These are phyloP conservation scores for Coelastrella sp. DNA, from an alignment of 139 green algal genomes.

Conservation along the genomic window DNA sequence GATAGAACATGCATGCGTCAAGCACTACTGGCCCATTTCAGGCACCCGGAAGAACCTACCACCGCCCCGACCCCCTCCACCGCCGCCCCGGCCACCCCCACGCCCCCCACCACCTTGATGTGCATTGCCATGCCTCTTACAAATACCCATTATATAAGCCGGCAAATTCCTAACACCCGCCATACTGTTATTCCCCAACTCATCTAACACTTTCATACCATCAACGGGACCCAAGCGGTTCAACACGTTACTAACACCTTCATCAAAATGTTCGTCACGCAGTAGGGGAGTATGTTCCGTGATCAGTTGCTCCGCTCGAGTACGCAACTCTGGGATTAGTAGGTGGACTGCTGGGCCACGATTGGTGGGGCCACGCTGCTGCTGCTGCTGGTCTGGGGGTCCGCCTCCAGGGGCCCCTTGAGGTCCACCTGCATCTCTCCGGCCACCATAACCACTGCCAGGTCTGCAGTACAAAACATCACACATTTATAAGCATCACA, in stretches of 20 bases:
- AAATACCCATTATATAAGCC: conserved; percentile 60
- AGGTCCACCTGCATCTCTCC: neutral
- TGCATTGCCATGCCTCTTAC: conserved; percentile 33
- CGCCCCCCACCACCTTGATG: too few species aligned
- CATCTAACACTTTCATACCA: conserved; percentile 45
- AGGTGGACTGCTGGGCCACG: conserved; percentile 21
- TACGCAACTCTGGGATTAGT: conserved; percentile 4
- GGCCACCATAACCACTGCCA: neutral
- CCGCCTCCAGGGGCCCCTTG: neutral
- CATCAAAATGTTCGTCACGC: conserved; percentile 41
- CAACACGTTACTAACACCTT: conserved; percentile 25
- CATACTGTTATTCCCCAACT: conserved; percentile 52
- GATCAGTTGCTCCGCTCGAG: conserved; percentile 10
- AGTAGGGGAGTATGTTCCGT: conserved; percentile 1
- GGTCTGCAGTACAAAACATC: neutral
- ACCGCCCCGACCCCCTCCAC: too few species aligned
- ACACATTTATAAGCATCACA: too few species aligned
- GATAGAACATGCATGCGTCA: too few species aligned
- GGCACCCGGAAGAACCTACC: too few species aligned
- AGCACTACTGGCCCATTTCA: too few species aligned
- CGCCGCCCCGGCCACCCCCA: too few species aligned
- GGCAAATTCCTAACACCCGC: conserved; percentile 50
- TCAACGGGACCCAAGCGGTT: neutral
- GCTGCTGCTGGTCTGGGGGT: neutral
- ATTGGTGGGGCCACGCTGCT: neutral